Base-by-base conservation (phyloP, 768 basidiomycete species). In the Obba rivulosa region DNA sequence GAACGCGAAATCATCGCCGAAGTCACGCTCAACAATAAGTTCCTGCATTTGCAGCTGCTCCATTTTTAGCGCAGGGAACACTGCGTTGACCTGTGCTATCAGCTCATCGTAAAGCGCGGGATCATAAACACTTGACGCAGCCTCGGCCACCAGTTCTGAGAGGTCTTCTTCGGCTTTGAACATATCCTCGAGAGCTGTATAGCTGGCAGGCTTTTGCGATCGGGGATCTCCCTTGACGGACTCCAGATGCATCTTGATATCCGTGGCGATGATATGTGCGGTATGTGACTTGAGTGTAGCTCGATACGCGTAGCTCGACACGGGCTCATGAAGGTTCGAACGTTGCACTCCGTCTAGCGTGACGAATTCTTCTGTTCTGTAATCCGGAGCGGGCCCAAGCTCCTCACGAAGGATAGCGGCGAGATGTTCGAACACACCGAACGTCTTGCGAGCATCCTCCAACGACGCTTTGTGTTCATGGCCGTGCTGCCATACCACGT, bases 1-100 rank as follows among this genome's bases (percentile, higher is more conserved):
- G 65, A 92, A 95, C 5, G 80, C 66, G 58, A 91, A 97, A 45
- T 77, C 73, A 44, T 89, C 82, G 0, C 94, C 93, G 52, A 85
- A 88, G 35, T 85, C 80, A 38, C 92, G 82, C 52, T 87, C 80
- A 2, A 76, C 71, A 11, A 77, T 48, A 1, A 83, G 77, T n/a
- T 78, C 77, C 28, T 81, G 79, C 0, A 74, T 71, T 43, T 78
- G 80, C 20, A 93, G 67, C 24, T 85, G 79, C 34, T 82, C 78
- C 24, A 92, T 62, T 2, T 73, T 69, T 42, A 95, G 71, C 0
- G 78, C 77, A 1, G 78, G 75, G 61, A 86, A 86, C 13, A 72
- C 60, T 1, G 58, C 58, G 18, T 73, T 68, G 28, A 91, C 65
- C 28, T 73, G 64, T 10, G 73, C 71, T 9, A 71, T 59, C 25